phyloP scores from a whole-genome alignment of 805 yeast genomes.

The Zygosaccharomyces lentus region DNA sequence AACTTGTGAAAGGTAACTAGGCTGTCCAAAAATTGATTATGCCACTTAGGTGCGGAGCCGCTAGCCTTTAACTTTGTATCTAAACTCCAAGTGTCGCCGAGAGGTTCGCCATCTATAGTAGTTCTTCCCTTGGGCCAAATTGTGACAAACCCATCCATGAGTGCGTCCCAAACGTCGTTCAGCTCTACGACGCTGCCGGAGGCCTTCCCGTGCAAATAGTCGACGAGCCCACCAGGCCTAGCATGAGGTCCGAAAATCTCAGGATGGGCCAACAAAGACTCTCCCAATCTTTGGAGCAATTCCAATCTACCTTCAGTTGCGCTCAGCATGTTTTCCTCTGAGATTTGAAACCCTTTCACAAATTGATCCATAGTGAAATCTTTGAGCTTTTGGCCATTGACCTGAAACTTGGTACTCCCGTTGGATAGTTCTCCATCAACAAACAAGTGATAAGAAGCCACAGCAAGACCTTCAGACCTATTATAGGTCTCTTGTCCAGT shows the following conservation, averaged over 20 bases:
- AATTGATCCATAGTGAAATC: slow-evolving; percentile 37
- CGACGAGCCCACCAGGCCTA: slow-evolving; percentile 53
- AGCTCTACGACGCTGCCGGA: slow-evolving; percentile 38
- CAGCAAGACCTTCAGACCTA: slow-evolving; percentile 63
- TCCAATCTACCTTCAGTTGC: slow-evolving; percentile 53
- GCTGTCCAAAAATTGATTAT: slow-evolving; percentile 33
- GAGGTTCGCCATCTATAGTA: slow-evolving; percentile 44
- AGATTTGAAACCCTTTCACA: slow-evolving; percentile 45
- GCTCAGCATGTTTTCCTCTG: slow-evolving; percentile 45
- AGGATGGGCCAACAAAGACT: slow-evolving; percentile 39
- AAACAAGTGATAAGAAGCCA: slow-evolving; percentile 55
- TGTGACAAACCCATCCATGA: slow-evolving; percentile 52
- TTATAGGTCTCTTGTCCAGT: slow-evolving; percentile 36
- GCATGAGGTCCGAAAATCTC: slow-evolving; percentile 45
- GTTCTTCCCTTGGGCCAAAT: slow-evolving; percentile 64
- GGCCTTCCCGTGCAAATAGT: slow-evolving; percentile 37
- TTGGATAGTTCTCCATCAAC: slow-evolving; percentile 44
- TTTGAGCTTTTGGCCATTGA: slow-evolving; percentile 42
- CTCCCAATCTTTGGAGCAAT: slow-evolving; percentile 46
- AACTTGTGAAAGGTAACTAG: slow-evolving; percentile 62
- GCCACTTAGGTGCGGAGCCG: slow-evolving; percentile 9
- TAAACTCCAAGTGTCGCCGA: slow-evolving; percentile 62
- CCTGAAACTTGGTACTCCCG: slow-evolving; percentile 38
- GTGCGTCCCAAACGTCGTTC: slow-evolving; percentile 47
- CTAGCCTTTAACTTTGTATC: slow-evolving; percentile 31